Evolutionary conservation across 2,329 filamentous ascomycete species (phyloP).

Genomic region (Chrysosporium queenslandicum): DNA sequence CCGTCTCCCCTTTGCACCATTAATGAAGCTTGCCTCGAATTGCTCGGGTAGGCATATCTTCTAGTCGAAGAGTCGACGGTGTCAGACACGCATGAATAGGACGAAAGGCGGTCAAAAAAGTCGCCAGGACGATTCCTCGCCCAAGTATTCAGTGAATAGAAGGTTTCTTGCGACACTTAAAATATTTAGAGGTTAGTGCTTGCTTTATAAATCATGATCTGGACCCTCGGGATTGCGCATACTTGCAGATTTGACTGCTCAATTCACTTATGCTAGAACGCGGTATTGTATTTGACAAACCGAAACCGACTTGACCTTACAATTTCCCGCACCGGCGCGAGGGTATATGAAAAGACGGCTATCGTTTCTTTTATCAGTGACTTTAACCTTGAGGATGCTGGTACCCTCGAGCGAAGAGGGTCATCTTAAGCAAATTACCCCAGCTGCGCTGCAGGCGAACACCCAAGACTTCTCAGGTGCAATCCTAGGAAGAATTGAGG

Average conservation of each 20-base stretch:
- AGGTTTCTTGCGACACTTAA: slow-evolving; percentile 11
- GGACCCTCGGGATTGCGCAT: not conserved
- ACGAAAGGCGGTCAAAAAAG: slow-evolving; percentile 18
- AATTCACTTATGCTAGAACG: not conserved
- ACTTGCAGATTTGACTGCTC: not conserved
- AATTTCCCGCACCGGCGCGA: no score
- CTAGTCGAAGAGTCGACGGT: not conserved
- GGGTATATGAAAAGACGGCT: not conserved
- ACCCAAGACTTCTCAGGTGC: not conserved
- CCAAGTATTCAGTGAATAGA: slow-evolving; percentile 20
- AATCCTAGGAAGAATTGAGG: not conserved
- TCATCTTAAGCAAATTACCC: not conserved
- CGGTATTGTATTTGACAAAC: not conserved
- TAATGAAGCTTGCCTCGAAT: slow-evolving; percentile 7
- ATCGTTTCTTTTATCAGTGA: no score
- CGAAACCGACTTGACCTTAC: no score
- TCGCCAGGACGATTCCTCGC: slow-evolving; percentile 18
- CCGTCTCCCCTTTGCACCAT: slow-evolving; percentile 6
- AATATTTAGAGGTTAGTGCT: not conserved
- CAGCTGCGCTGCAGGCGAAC: not conserved
- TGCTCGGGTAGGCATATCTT: not conserved
- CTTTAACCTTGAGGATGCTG: not conserved
- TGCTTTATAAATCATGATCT: not conserved
- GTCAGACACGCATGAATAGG: slow-evolving; percentile 7
- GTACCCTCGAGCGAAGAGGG: not conserved